These are phyloP conservation scores for Pseudocercospora musae DNA, from an alignment of 2,329 filamentous ascomycete species.

Conservation along the genomic window DNA sequence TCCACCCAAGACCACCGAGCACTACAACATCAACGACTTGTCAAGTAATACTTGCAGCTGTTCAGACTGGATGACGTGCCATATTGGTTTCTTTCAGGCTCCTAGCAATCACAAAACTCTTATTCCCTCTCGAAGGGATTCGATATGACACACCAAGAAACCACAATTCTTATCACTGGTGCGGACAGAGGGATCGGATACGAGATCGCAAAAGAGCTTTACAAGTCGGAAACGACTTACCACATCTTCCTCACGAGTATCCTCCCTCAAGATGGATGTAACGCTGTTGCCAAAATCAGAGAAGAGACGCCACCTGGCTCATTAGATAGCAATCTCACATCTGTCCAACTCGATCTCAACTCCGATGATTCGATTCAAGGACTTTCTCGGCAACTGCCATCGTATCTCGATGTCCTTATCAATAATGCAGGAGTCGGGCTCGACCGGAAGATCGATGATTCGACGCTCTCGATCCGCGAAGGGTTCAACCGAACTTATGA, in stretches of 20 bases:
- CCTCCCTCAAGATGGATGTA: conserved; percentile 49
- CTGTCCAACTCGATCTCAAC: conserved; percentile 53
- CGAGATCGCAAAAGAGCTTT: conserved; percentile 55
- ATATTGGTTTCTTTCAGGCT: not conserved
- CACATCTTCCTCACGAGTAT: conserved; percentile 57
- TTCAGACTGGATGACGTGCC: not conserved
- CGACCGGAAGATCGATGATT: not conserved
- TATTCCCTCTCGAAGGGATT: too few species aligned
- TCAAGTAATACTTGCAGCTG: not conserved
- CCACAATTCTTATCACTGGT: conserved; percentile 55
- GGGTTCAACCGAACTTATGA: conserved; percentile 38
- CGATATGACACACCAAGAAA: conserved; percentile 29
- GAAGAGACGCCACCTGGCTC: conserved; percentile 40
- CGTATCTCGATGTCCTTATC: conserved; percentile 52
- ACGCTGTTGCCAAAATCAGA: conserved; percentile 44
- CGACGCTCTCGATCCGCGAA: conserved; percentile 26
- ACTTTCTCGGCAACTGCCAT: conserved; percentile 44
- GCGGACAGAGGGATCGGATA: conserved; percentile 55
- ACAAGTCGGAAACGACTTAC: conserved; percentile 49
- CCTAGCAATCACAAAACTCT: too few species aligned
- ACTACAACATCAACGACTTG: not conserved
- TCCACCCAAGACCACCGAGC: not conserved
- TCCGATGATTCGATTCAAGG: conserved; percentile 53
- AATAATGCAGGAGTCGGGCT: conserved; percentile 54
- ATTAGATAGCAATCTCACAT: conserved; percentile 41